Evolutionary conservation across 2,329 filamentous ascomycete genomes (phyloP).

Genomic region (Podosphaera aphanis): DNA sequence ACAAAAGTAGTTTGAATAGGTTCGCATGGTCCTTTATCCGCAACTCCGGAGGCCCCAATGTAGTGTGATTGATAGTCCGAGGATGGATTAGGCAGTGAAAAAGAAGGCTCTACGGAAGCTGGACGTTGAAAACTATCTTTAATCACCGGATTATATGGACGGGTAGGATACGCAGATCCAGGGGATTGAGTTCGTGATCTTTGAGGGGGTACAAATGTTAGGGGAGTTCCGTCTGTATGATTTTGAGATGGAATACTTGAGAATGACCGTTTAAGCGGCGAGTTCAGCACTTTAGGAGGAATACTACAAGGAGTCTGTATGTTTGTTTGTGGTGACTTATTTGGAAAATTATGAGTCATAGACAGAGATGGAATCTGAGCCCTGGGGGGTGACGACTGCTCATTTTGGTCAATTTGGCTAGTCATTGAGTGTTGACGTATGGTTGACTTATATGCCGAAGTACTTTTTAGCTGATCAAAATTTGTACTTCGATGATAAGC

Average conservation of each 20-base stretch:
- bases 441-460: constrained; percentile 29
- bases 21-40: constrained; percentile 23
- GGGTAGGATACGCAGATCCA: constrained; percentile 25
- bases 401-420: constrained; percentile 37
- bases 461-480: constrained; percentile 26
- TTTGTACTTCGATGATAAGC: constrained; percentile 18
- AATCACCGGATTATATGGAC: constrained; percentile 17
- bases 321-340: constrained; percentile 18
- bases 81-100: constrained; percentile 4
- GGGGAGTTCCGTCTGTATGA: constrained; percentile 5
- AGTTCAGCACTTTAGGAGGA: constrained; percentile 22
- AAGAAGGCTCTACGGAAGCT: constrained; percentile 22
- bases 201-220: constrained; percentile 27
- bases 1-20: constrained; percentile 30
- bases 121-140: constrained; percentile 25
- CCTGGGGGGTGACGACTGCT: constrained; percentile 13
- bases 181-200: constrained; percentile 41
- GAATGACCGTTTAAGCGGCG: constrained; percentile 29
- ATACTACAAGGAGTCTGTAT: constrained; percentile 24
- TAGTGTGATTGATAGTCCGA: not conserved
- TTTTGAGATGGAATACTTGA: constrained; percentile 26
- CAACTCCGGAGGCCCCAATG: not conserved
- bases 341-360: constrained; percentile 15
- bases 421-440: constrained; percentile 32
- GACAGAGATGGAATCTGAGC: constrained; percentile 7